Conservation (phyloP, 495 filamentous ascomycete genomes). For the Xylaria grammica region DNA sequence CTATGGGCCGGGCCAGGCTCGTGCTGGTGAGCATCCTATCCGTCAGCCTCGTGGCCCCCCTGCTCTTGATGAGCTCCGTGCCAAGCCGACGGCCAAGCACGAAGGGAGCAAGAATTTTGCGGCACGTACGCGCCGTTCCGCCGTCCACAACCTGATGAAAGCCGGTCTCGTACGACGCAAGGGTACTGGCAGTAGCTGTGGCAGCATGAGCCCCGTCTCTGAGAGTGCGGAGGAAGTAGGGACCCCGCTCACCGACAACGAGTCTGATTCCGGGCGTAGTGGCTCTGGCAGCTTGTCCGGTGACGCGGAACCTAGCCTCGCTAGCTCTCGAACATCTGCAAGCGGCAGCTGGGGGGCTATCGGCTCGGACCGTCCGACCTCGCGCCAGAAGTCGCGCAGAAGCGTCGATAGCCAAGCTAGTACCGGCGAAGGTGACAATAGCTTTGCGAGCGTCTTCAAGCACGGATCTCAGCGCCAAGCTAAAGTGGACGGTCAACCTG, state of each 20-base stretch:
- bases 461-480: constrained; percentile 50
- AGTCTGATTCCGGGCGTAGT: constrained; percentile 78
- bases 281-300: constrained; percentile 81
- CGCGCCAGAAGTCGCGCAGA: constrained; percentile 64
- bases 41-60: constrained; percentile 95
- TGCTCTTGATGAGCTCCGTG: constrained; percentile 85
- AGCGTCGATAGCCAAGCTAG: constrained; percentile 66
- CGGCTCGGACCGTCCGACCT: constrained; percentile 74
- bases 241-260: constrained; percentile 72
- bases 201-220: constrained; percentile 87
- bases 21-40: constrained; percentile 91
- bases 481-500: constrained; percentile 56
- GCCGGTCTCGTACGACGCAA: constrained; percentile 87
- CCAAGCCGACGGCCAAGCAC: constrained; percentile 89
- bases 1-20: constrained; percentile 90
- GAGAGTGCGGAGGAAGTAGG: constrained; percentile 76
- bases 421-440: constrained; percentile 55
- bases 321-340: constrained; percentile 77
- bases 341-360: constrained; percentile 76
- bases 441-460: constrained; percentile 66
- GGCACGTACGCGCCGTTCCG: constrained; percentile 88
- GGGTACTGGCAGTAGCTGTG: constrained; percentile 64
- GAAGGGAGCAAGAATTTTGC: constrained; percentile 99
- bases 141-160: constrained; percentile 87
- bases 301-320: constrained; percentile 70